Percentiles rank a stretch among this genome's conserved stretches.
These are phyloP conservation scores for Solanum chilense DNA, from an alignment of 257 asterid species.

Conservation along the genomic window DNA sequence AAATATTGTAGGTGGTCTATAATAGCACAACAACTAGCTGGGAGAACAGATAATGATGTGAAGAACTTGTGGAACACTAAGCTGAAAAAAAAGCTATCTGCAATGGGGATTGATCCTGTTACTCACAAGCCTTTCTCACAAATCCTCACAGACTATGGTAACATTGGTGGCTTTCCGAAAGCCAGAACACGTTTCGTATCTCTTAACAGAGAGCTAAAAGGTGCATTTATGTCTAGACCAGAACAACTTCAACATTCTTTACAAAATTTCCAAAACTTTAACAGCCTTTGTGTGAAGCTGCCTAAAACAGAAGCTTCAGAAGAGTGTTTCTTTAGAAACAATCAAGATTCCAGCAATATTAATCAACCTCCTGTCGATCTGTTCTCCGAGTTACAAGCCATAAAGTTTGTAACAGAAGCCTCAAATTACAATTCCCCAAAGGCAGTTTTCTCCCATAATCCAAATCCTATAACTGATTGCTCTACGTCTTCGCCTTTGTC, in stretches of 20 bases:
- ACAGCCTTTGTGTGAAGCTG: neutral
- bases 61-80: slow-evolving; percentile 75
- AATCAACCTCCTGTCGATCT: slow-evolving; percentile 20
- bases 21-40: slow-evolving; percentile 79
- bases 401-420: slow-evolving; percentile 40
- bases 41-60: slow-evolving; percentile 64
- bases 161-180: slow-evolving; percentile 62
- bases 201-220: slow-evolving; percentile 35
- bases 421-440: slow-evolving; percentile 9
- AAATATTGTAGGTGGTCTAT: slow-evolving; percentile 54
- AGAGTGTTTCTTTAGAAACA: slow-evolving; percentile 2
- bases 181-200: slow-evolving; percentile 29
- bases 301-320: slow-evolving; percentile 1
- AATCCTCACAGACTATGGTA: slow-evolving; percentile 77
- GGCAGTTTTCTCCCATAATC: neutral
- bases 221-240: slow-evolving; percentile 17
- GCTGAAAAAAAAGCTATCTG: slow-evolving; percentile 68
- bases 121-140: slow-evolving; percentile 92
- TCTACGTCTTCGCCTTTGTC: slow-evolving; percentile 17
- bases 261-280: neutral
- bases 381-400: slow-evolving; percentile 59
- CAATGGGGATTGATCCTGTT: slow-evolving; percentile 90
- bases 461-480: neutral
- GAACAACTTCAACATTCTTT: slow-evolving; percentile 6
- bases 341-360: neutral